Percentiles rank a stretch among this genome's conserved stretches.
phyloP scores from a whole-genome alignment of 2,329 filamentous ascomycete genomes.

The Cercospora sp. region DNA sequence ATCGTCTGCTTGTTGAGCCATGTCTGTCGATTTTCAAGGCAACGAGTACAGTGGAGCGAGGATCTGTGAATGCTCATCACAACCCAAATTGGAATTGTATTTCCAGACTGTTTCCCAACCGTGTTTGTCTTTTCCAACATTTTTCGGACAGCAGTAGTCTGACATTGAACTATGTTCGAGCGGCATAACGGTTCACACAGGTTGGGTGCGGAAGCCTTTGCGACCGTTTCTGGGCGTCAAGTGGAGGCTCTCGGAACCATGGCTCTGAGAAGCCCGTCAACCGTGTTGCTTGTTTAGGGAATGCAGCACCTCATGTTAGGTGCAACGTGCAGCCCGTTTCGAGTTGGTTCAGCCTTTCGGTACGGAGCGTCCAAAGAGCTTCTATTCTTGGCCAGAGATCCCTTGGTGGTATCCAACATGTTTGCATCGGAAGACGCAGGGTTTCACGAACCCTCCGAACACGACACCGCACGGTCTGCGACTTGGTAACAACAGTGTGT shows the following conservation, averaged over 20 bases:
- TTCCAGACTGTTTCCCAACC: neutral
- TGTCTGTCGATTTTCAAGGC: neutral
- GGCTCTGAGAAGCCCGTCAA: neutral
- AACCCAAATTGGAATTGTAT: neutral
- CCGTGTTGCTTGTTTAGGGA: neutral
- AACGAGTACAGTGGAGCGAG: neutral
- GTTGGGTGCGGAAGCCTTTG: neutral
- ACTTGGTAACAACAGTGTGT: neutral
- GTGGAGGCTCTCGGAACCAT: neutral
- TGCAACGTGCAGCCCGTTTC: neutral
- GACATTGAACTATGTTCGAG: neutral
- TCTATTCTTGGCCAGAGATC: neutral
- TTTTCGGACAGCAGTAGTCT: neutral
- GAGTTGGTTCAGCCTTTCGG: neutral
- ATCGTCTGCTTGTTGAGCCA: neutral
- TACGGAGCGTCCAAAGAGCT: neutral
- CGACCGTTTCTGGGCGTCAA: neutral
- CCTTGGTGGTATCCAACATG: neutral
- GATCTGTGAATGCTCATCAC: neutral
- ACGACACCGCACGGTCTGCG: neutral
- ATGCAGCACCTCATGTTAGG: neutral
- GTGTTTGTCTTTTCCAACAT: neutral
- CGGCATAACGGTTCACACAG: neutral
- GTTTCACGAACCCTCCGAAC: neutral
- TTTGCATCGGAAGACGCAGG: neutral